A percentile compares a stretch with the other conserved stretches of the same genome.
Evolutionary conservation across 139 green algal genomes (phyloP).

Genomic region (Limnomonas spitsbergensis): DNA sequence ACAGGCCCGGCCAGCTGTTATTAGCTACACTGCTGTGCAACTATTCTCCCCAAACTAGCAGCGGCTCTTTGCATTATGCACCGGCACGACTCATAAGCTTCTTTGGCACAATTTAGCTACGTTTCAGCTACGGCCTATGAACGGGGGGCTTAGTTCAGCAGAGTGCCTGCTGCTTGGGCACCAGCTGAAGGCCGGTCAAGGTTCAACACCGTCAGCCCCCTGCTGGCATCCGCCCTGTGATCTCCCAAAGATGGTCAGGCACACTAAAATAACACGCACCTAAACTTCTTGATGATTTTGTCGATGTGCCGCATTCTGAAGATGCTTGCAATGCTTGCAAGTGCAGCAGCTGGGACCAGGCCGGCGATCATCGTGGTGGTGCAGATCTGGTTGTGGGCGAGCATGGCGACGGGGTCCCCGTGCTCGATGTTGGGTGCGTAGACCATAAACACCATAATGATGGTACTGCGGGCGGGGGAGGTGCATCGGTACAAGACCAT

Average conservation of each 20-base stretch:
- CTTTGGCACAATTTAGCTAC: too few species aligned
- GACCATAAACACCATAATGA: not conserved
- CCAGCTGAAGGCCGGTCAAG: too few species aligned
- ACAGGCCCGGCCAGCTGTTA: too few species aligned
- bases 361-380: not conserved
- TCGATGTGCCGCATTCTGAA: not conserved
- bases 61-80: too few species aligned
- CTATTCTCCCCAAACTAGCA: too few species aligned
- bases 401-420: not conserved
- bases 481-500: too few species aligned
- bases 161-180: not conserved
- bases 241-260: too few species aligned
- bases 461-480: not conserved
- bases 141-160: not conserved
- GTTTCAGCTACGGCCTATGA: too few species aligned
- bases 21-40: too few species aligned
- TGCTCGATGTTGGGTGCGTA: not conserved
- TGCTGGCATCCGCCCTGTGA: too few species aligned
- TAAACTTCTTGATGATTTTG: not conserved
- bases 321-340: not conserved
- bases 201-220: too few species aligned
- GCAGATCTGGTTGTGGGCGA: not conserved
- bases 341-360: not conserved
- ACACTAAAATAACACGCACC: not conserved
- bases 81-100: too few species aligned